Evolutionary conservation across 2,329 filamentous ascomycete species (phyloP).

Genomic region (Thelonectria rubi): DNA sequence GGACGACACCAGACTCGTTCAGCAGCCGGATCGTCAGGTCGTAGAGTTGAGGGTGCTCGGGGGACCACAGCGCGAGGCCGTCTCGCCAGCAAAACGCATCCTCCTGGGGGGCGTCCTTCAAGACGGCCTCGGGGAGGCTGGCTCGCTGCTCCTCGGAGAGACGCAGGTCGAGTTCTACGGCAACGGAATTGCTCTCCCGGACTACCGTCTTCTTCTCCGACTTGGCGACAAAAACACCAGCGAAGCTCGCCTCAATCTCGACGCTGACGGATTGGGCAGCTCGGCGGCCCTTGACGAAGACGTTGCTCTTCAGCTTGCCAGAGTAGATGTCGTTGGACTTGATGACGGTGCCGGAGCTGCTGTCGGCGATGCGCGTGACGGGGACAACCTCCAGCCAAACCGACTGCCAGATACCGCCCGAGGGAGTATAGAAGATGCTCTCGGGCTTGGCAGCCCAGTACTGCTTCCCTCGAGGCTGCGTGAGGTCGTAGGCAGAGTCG

Average conservation of each 20-base stretch:
- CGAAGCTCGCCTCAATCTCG: conserved; percentile 63
- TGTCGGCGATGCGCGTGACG: conserved; percentile 60
- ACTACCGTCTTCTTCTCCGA: conserved; percentile 54
- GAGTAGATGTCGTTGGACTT: conserved; percentile 61
- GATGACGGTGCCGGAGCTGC: conserved; percentile 66
- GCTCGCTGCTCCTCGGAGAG: conserved; percentile 54
- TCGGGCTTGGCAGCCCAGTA: conserved; percentile 70
- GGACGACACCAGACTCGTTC: conserved; percentile 48
- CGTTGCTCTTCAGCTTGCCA: conserved; percentile 59
- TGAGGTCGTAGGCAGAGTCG: conserved; percentile 71
- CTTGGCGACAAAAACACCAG: conserved; percentile 56
- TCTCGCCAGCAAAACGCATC: conserved; percentile 58
- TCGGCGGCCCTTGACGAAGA: conserved; percentile 60
- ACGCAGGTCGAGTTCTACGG: conserved; percentile 58
- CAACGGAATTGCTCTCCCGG: conserved; percentile 58
- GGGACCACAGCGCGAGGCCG: conserved; percentile 69
- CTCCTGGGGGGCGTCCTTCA: conserved; percentile 46
- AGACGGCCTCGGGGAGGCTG: conserved; percentile 50
- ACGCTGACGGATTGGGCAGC: conserved; percentile 58
- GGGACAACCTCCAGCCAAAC: conserved; percentile 68
- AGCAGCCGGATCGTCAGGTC: conserved; percentile 63
- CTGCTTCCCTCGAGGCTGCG: conserved; percentile 74
- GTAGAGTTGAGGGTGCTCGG: conserved; percentile 66
- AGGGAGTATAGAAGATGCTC: conserved; percentile 67
- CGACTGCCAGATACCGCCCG: conserved; percentile 66